phyloP scores from a whole-genome alignment of 306 rosid genomes.

The Gillenia trifoliata region DNA sequence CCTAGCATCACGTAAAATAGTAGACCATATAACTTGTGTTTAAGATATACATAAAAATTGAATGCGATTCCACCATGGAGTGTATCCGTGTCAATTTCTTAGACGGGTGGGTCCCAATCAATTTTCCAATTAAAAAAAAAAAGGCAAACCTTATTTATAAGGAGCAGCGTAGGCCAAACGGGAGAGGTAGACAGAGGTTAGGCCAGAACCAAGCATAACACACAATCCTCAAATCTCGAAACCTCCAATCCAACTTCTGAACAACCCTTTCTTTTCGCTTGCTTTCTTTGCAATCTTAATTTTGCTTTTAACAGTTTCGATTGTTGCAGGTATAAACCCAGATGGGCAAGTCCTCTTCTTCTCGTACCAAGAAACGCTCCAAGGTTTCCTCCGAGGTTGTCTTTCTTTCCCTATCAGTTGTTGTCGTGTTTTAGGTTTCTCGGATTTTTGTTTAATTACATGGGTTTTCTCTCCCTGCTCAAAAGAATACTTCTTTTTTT shows the following conservation, averaged over 20 bases:
- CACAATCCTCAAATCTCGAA: not conserved
- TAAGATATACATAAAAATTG: too few relatives aligned
- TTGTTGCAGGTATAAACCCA: conserved; percentile 42
- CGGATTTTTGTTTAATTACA: not conserved
- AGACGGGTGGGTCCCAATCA: too few relatives aligned
- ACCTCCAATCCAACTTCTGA: not conserved
- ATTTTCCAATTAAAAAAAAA: not conserved
- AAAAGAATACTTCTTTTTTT: not conserved
- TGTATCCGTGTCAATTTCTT: too few relatives aligned
- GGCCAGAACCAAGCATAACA: not conserved
- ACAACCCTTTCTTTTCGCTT: not conserved
- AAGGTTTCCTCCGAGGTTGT: conserved; percentile 61
- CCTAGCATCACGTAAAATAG: too few relatives aligned
- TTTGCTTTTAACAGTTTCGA: conserved; percentile 21
- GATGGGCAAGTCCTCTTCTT: conserved; percentile 80
- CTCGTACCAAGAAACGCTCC: conserved; percentile 56
- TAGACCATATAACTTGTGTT: too few relatives aligned
- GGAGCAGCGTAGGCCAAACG: not conserved
- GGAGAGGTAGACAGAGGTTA: not conserved
- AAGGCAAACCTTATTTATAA: not conserved
- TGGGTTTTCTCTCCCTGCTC: not conserved
- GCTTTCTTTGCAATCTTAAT: not conserved
- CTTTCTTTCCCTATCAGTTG: not conserved
- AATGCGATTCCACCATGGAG: too few relatives aligned
- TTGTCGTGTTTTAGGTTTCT: conserved; percentile 12